A percentile compares a stretch with the other conserved stretches of the same genome.
Conservation (phyloP, 1,284 basidiomycete genomes). For the Sanghuangporus baumii region DNA sequence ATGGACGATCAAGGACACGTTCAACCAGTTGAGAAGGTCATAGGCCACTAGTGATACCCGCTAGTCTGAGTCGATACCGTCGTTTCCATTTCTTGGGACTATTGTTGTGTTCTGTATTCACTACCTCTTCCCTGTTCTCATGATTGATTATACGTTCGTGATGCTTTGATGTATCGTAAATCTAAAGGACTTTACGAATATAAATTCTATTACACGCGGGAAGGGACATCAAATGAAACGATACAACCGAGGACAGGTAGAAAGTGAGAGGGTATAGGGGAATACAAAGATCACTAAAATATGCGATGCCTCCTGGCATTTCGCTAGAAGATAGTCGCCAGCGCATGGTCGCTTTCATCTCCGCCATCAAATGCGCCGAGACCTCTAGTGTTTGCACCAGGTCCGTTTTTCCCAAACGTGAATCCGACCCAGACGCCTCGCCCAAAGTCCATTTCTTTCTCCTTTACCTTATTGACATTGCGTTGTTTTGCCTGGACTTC, state of each 20-base stretch:
- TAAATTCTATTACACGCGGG: neutral
- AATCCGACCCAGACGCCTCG: constrained; percentile 96
- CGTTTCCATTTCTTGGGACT: neutral
- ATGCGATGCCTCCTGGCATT: neutral
- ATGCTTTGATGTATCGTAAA: neutral
- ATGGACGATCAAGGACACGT: constrained; percentile 19
- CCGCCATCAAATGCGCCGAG: constrained; percentile 26
- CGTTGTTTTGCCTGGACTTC: constrained; percentile 97
- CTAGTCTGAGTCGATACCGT: no score
- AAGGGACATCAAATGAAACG: neutral
- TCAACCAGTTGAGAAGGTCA: constrained; percentile 12
- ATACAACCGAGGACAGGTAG: neutral
- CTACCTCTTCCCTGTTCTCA: neutral
- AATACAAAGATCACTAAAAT: constrained; percentile 5
- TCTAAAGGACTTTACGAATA: neutral
- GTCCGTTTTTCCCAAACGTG: constrained; percentile 90
- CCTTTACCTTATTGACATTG: constrained; percentile 88
- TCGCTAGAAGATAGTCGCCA: constrained; percentile 62
- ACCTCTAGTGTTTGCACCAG: constrained; percentile 33
- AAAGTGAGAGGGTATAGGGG: neutral
- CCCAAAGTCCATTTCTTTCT: constrained; percentile 71
- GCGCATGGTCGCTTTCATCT: constrained; percentile 41
- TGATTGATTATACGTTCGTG: neutral
- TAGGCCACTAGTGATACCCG: neutral
- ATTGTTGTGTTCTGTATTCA: neutral